Conservation (phyloP, 495 filamentous ascomycete species). For the Astrocystis sublimbata region DNA sequence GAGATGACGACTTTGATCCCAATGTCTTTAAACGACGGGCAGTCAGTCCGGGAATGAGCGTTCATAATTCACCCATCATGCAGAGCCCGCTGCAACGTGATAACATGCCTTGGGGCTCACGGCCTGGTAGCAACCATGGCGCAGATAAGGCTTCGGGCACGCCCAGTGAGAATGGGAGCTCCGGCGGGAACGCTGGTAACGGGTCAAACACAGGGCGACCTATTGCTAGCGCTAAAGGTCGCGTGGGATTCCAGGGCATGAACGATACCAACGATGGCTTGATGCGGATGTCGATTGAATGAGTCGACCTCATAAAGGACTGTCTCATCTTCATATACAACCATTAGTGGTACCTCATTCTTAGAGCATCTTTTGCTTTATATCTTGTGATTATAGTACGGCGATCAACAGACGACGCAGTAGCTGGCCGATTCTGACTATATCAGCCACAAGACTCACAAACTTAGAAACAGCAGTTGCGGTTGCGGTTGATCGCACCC, state of each 20-base stretch:
- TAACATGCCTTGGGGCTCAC: conserved; percentile 68
- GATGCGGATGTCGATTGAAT: conserved; percentile 97
- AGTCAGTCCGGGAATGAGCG: conserved; percentile 85
- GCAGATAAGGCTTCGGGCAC: conserved; percentile 51
- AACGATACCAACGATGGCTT: conserved; percentile 91
- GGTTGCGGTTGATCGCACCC: not conserved
- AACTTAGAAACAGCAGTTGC: not conserved
- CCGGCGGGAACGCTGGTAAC: conserved; percentile 26
- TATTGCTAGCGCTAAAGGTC: conserved; percentile 34
- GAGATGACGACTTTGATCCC: conserved; percentile 91
- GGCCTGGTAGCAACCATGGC: conserved; percentile 58
- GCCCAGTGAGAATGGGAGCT: conserved; percentile 42
- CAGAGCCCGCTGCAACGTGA: conserved; percentile 76
- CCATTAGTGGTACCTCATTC: not conserved
- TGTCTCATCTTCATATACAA: not conserved
- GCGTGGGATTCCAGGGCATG: conserved; percentile 93
- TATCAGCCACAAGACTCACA: not conserved
- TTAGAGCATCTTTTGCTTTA: not conserved
- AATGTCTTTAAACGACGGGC: conserved; percentile 89
- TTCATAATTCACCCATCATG: conserved; percentile 85
- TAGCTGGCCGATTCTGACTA: not conserved
- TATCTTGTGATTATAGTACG: not conserved
- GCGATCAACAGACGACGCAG: not conserved
- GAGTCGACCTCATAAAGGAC: no score
- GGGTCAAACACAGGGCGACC: conserved; percentile 27